Base-by-base conservation (phyloP, 2,329 filamentous ascomycete genomes). In the Aphanoascus verrucosus region DNA sequence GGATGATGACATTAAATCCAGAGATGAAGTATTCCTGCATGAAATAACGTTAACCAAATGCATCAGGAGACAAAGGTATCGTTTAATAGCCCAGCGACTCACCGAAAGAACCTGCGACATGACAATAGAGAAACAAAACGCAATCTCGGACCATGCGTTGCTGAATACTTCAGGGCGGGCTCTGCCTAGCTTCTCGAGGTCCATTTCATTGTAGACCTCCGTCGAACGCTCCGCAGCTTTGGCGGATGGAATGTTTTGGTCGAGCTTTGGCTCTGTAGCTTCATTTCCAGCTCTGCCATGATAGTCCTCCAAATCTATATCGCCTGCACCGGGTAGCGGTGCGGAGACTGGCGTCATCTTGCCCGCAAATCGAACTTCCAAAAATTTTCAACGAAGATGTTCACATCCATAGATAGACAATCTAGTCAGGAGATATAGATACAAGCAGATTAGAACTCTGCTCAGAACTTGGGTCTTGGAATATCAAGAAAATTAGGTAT, bases 1-100 rank as follows among this genome's bases (percentile, higher is more conserved):
- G 86, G 0, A 90, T 68, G 23, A 91, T 69, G 55, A 82, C 71
- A 55, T 76, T 80, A 62, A 90, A 93, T 32, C 88, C 88, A 45
- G 83, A 85, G 49, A 91, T 78, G 63, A 84, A 85, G 67, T 84
- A 90, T 69, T 90, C 86, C 74, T 80, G 56, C 7, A 31, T 14
- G 28, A 32, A n/a, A 17, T 5, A 20, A 48, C 17, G 37, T 52
- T 32, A 58, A 50, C 42, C 17, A 9, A 32, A 12, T 3, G 52
- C 12, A 49, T 14, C 37, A 32, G 5, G 4, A 49, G 43, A 37
- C 9, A 43, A 8, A 28, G 19, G n/a, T 28, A 23, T 28, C 12
- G 7, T 19, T 31, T 8, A 49, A 53, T 2, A 66, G n/a, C n/a
- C n/a, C n/a, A n/a, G n/a, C n/a, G n/a, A n/a, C 75, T 53, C 67